Evolutionary conservation across 2,329 filamentous ascomycete genomes (phyloP), one percentile per base, ranked within the genome.

Genomic region (Decorospora gaudefroyi): DNA sequence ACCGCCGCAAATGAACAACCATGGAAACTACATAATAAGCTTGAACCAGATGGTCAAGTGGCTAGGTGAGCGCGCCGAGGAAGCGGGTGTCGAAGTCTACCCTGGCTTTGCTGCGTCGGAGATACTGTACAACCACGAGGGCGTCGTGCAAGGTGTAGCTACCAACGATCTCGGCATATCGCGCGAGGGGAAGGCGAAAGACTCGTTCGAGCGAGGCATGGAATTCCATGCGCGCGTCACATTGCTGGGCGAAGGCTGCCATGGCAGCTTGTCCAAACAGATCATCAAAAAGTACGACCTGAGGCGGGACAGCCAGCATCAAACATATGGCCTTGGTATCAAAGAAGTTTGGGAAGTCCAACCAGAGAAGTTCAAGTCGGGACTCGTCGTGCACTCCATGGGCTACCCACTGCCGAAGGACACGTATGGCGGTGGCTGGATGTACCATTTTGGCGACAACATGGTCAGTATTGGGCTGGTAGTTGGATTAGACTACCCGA

Each of bases 371-470:
- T 97, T 96, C 73, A 79, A 86, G 49, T 87, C 87, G 65, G 93
- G 93, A 39, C 78, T 92, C 57, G 82, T 97, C 31, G 82, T 85
- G 3, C 93, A 99, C 75, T 88, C 90, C 4, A 83, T 99, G 85
- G 93, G 93, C 13, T 97, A 95, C 65, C 93, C 93, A 13, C 74
- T 99, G 30, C 83, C 90, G 11, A 83, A 79, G 59, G 87, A 97
- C 67, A 93, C 91, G 6, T 99, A 99, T 68, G 93, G 93, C 57
- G 93, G 93, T 55, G 90, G 88, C n/a, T 99, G 90, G 85, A 91
- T 99, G 88, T 99, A 99, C 67, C 93, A 99, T 72, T 99, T 97
- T 71, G 93, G 91, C 25, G 92, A 99, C 61, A 99, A 97, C 72
- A 81, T 97, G 61, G 92, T 99, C 48, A 90, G 85, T 57, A 79